These are phyloP conservation scores for Nemania serpens DNA, from an alignment of 2,329 filamentous ascomycete species.

Conservation along the genomic window DNA sequence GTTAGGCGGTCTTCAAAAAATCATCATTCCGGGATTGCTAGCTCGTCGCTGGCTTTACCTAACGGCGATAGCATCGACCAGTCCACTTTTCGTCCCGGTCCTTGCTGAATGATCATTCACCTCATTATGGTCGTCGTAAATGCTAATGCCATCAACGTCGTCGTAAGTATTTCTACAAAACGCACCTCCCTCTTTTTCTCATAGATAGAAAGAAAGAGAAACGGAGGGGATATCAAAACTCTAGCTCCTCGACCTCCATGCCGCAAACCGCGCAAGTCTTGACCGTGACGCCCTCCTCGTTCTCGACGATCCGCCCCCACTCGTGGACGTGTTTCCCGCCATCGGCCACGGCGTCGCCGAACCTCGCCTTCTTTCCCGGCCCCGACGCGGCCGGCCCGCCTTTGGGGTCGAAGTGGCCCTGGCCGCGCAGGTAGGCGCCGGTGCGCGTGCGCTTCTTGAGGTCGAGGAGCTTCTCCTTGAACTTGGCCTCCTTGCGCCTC, in stretches of 20 bases:
- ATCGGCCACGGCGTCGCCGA: slow-evolving; percentile 76
- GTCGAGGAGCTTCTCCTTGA: slow-evolving; percentile 84
- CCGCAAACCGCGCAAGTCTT: slow-evolving; percentile 80
- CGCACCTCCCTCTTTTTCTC: too few relatives aligned
- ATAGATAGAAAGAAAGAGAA: neutral
- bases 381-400: slow-evolving; percentile 37
- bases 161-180: too few relatives aligned
- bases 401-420: slow-evolving; percentile 50
- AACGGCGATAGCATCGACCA: too few relatives aligned
- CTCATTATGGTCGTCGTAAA: too few relatives aligned
- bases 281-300: slow-evolving; percentile 72
- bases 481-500: slow-evolving; percentile 85
- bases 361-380: slow-evolving; percentile 58
- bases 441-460: slow-evolving; percentile 92
- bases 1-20: too few relatives aligned
- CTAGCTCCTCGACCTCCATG: slow-evolving; percentile 79
- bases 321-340: slow-evolving; percentile 84
- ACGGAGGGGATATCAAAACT: slow-evolving; percentile 48
- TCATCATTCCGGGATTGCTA: too few relatives aligned
- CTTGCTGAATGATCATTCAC: too few relatives aligned
- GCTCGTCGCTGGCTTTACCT: too few relatives aligned
- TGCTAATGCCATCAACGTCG: too few relatives aligned
- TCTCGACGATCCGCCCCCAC: slow-evolving; percentile 75
- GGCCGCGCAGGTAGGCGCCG: slow-evolving; percentile 80
- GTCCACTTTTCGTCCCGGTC: too few relatives aligned